Evolutionary conservation across 1,284 basidiomycete species (phyloP).

Genomic region (Inonotus hispidus): DNA sequence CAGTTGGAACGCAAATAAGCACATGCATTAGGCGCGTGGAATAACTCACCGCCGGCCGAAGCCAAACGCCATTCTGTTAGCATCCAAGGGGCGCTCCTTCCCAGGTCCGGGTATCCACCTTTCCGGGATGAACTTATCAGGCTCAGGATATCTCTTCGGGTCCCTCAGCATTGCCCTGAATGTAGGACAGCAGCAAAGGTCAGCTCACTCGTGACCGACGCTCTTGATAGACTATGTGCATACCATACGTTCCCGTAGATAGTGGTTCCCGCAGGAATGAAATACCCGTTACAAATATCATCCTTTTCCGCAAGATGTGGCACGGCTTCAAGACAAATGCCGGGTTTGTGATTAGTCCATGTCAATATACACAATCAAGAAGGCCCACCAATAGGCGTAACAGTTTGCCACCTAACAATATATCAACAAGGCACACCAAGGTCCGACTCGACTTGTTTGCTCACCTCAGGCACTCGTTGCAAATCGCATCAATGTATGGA

Average conservation of each 20-base stretch:
- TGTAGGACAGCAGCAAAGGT: background rate
- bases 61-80: slow-evolving; percentile 5
- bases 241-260: slow-evolving; percentile 19
- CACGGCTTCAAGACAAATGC: background rate
- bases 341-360: background rate
- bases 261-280: slow-evolving; percentile 19
- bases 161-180: slow-evolving; percentile 33
- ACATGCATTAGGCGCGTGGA: too few species aligned
- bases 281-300: slow-evolving; percentile 18
- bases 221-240: background rate
- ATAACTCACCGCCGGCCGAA: slow-evolving; percentile 9
- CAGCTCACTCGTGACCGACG: background rate
- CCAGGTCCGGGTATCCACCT: slow-evolving; percentile 6
- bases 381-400: slow-evolving; percentile 8
- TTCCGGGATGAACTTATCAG: slow-evolving; percentile 12
- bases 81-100: background rate
- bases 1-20: too few species aligned
- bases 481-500: slow-evolving; percentile 24
- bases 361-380: background rate
- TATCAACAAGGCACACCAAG: background rate
- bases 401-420: background rate
- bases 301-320: slow-evolving; percentile 26
- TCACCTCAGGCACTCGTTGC: slow-evolving; percentile 18
- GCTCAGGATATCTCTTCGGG: slow-evolving; percentile 10
- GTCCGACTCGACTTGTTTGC: background rate